phyloP scores from a whole-genome alignment of 768 basidiomycete genomes.

The Xerocomellus amylosporus region DNA sequence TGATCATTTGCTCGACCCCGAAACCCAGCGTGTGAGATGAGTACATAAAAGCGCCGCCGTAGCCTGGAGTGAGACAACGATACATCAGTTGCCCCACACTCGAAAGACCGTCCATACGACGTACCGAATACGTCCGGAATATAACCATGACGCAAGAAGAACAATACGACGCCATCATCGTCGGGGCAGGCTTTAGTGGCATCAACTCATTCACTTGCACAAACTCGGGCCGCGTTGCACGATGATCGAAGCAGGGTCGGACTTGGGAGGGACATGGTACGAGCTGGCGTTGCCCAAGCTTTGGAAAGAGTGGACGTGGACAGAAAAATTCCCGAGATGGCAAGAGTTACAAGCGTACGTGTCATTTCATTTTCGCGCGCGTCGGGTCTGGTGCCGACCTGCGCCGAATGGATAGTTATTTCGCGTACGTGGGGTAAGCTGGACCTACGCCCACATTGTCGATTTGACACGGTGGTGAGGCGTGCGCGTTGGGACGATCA shows the following conservation, averaged over 20 bases:
- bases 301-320: slow-evolving; percentile 17
- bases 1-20: not conserved
- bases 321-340: slow-evolving; percentile 9
- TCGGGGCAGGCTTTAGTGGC: slow-evolving; percentile 19
- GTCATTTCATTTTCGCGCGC: too few relatives aligned
- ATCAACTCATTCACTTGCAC: slow-evolving; percentile 7
- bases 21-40: not conserved
- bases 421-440: slow-evolving; percentile 8
- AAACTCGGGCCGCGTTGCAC: slow-evolving; percentile 11
- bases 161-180: slow-evolving; percentile 10
- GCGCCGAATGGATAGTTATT: not conserved
- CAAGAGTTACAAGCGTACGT: slow-evolving; percentile 12
- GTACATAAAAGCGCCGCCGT: not conserved
- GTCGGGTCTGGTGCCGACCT: not conserved
- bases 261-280: slow-evolving; percentile 16
- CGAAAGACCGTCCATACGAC: not conserved
- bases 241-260: slow-evolving; percentile 11
- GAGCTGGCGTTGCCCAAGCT: slow-evolving; percentile 8
- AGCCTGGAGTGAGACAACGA: too few relatives aligned
- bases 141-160: slow-evolving; percentile 1
- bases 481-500: slow-evolving; percentile 15
- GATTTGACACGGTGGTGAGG: slow-evolving; percentile 11
- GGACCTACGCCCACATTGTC: slow-evolving; percentile 11
- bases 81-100: not conserved
- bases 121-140: not conserved